Evolutionary conservation across 1,284 basidiomycete species (phyloP), one percentile per base, ranked within the genome.

Genomic region (Mixia osmundae): DNA sequence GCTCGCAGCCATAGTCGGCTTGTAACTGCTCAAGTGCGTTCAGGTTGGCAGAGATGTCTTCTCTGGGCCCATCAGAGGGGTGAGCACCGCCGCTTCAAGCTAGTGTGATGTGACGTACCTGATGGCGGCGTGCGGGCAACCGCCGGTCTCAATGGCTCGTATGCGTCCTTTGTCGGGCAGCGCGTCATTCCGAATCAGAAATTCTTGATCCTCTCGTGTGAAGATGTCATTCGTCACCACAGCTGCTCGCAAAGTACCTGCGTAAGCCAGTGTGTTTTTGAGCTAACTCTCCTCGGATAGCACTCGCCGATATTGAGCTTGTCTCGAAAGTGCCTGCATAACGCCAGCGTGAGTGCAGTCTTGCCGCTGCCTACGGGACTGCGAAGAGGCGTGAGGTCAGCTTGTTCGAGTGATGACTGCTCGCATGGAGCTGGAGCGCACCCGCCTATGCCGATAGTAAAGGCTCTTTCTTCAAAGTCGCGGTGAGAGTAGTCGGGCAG

Each of bases 151-250:
- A 47, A 97, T 91, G 0, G 91, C 85, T 16, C 82, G 69, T 49
- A 97, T 95, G 27, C 89, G 74, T 25, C 70, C 70, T 3, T 48
- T 37, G 29, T 72, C 58, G 0, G 77, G 72, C 3, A 97, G 68
- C 0, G 89, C 89, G 37, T 76, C 67, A 59, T 95, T 82, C 47
- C 71, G 72, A 52, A 94, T 89, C 25, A 97, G 63, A 57, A 97
- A 97, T 54, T 97, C 87, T 55, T 91, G 85, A 54, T 97, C 89
- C 57, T 97, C 89, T 5, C 50, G 44, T 3, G 89, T 97, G 59
- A 94, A 91, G 52, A 94, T 94, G 57, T 94, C 85, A 57, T 94
- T 94, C 7, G 85, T 91, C 12, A 87, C 78, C 3, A 80, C 80
- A 22, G 77, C 82, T 89, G 47, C 23, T 5, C 11, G 25, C 6